Conservation (phyloP, 768 basidiomycete species). For the Pleurotus tuoliensis region DNA sequence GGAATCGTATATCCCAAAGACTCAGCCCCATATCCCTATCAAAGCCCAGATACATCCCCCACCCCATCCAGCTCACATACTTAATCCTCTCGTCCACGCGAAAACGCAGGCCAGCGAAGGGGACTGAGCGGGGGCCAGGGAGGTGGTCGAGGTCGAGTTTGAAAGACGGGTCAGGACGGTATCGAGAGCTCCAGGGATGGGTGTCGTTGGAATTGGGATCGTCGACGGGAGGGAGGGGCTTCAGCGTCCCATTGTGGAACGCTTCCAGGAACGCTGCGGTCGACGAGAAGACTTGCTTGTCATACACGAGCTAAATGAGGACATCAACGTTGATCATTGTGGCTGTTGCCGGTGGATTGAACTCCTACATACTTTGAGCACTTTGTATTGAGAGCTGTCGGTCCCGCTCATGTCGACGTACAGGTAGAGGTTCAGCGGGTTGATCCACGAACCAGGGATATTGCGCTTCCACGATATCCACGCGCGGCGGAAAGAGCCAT, state of each 20-base stretch:
- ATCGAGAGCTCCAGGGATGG: conserved; percentile 43
- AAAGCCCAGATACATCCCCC: conserved; percentile 58
- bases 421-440: conserved; percentile 51
- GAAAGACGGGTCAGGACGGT: conserved; percentile 23
- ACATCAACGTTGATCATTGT: too few species aligned
- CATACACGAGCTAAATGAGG: conserved; percentile 46
- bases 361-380: conserved; percentile 37
- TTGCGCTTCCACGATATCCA: conserved; percentile 52
- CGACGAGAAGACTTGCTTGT: conserved; percentile 50
- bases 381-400: conserved; percentile 46
- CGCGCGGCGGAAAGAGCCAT: conserved; percentile 53
- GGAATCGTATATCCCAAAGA: conserved; percentile 57
- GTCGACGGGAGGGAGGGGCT: conserved; percentile 30
- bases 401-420: conserved; percentile 56
- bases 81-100: conserved; percentile 46
- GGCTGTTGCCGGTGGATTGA: background rate
- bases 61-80: conserved; percentile 69
- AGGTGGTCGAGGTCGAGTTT: conserved; percentile 58
- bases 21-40: conserved; percentile 64
- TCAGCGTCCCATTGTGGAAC: conserved; percentile 48
- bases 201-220: conserved; percentile 26
- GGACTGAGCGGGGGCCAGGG: conserved; percentile 60
- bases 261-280: conserved; percentile 48
- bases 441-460: conserved; percentile 47
- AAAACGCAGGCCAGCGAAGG: conserved; percentile 57